A percentile compares a stretch with the other conserved stretches of the same genome.
Conservation (phyloP, 495 filamentous ascomycete species). For the Lichenothelia convexa region DNA sequence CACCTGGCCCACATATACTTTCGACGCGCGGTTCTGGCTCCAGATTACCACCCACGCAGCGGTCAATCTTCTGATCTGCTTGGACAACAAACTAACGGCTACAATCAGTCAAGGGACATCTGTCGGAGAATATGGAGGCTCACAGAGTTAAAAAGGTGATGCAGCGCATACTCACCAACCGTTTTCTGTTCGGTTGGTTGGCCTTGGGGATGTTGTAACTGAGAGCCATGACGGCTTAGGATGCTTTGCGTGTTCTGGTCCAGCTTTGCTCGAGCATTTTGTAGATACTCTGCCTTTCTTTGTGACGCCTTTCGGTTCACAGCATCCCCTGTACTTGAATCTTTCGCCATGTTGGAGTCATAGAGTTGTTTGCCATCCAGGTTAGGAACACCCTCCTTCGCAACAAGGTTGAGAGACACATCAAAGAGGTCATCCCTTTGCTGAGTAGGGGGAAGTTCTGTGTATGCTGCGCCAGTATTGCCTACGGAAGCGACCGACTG, state of each 20-base stretch:
- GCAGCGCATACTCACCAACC: conserved; percentile 88
- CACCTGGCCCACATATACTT: conserved; percentile 70
- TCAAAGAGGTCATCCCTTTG: too few species aligned
- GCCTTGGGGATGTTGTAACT: conserved; percentile 53
- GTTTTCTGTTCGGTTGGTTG: conserved; percentile 63
- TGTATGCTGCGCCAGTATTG: not conserved
- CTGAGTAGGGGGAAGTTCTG: too few species aligned
- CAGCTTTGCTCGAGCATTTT: conserved; percentile 44
- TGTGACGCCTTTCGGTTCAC: too few species aligned
- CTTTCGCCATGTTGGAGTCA: too few species aligned
- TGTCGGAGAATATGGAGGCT: conserved; percentile 14
- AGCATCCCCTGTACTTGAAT: too few species aligned
- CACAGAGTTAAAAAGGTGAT: conserved; percentile 86
- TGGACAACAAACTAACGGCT: conserved; percentile 49
- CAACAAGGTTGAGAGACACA: too few species aligned
- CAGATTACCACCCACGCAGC: conserved; percentile 54
- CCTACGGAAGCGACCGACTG: conserved; percentile 56
- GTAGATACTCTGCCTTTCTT: conserved; percentile 40
- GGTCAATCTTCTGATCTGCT: conserved; percentile 83
- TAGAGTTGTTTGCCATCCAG: too few species aligned
- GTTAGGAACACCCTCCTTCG: too few species aligned
- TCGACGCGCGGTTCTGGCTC: conserved; percentile 70
- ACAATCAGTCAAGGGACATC: conserved; percentile 5
- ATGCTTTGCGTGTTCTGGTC: too few species aligned
- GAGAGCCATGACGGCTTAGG: conserved; percentile 63